Evolutionary conservation across 805 yeast species (phyloP).

Genomic region (Saturnispora galanensis): DNA sequence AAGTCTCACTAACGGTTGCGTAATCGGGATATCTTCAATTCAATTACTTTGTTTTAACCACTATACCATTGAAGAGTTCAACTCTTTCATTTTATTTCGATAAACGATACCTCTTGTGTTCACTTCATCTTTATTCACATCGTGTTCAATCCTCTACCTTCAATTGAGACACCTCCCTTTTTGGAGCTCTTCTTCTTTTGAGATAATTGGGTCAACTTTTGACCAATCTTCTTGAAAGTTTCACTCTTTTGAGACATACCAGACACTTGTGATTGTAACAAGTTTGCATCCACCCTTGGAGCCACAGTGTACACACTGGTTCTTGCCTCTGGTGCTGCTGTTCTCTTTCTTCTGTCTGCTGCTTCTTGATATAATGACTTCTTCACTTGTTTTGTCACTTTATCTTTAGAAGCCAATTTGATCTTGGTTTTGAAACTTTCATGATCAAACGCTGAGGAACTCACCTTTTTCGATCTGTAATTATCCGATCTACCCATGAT

Average conservation of each 20-base stretch:
- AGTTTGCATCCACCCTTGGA: constrained; percentile 58
- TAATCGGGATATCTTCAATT: no score
- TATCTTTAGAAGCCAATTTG: constrained; percentile 22
- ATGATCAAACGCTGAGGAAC: constrained; percentile 58
- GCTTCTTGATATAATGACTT: constrained; percentile 76
- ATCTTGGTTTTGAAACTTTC: constrained; percentile 38
- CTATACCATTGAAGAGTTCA: no score
- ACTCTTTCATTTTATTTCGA: no score
- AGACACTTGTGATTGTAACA: constrained; percentile 31
- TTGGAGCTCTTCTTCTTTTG: constrained; percentile 40
- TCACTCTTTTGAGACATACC: constrained; percentile 47
- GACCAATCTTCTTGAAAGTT: constrained; percentile 69
- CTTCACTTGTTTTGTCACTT: constrained; percentile 20
- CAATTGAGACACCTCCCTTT: constrained; percentile 72
- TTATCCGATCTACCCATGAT: constrained; percentile 92
- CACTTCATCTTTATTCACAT: background rate
- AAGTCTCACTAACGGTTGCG: no score
- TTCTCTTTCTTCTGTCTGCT: constrained; percentile 86
- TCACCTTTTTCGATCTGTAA: constrained; percentile 76
- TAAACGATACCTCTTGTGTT: no score
- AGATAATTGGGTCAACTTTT: constrained; percentile 40
- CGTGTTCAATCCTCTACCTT: constrained; percentile 44
- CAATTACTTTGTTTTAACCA: no score
- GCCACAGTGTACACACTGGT: constrained; percentile 86
- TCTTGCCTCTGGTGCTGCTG: constrained; percentile 90